Percentiles rank a stretch among this genome's conserved stretches.
These are phyloP conservation scores for Kodamaea leandrae DNA, from an alignment of 805 yeast species.

Conservation along the genomic window DNA sequence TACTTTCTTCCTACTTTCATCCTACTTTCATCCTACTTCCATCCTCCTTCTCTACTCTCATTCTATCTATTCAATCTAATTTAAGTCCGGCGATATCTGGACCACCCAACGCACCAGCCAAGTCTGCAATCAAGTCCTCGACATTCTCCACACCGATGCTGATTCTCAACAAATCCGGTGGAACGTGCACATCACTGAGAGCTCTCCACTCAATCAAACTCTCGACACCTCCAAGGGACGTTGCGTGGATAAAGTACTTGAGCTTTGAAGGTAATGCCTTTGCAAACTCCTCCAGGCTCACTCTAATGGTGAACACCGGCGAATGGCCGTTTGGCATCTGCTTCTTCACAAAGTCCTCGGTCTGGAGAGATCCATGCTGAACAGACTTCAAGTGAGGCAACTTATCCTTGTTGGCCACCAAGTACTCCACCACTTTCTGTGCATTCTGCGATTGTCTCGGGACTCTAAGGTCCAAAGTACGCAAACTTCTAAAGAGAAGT, in stretches of 20 bases:
- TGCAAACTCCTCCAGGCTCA: slow-evolving; percentile 53
- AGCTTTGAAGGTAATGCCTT: slow-evolving; percentile 60
- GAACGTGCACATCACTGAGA: slow-evolving; percentile 55
- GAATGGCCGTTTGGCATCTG: slow-evolving; percentile 59
- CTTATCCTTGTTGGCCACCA: slow-evolving; percentile 47
- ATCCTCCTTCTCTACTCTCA: too few relatives aligned
- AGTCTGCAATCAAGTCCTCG: slow-evolving; percentile 72
- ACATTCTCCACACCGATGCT: slow-evolving; percentile 79
- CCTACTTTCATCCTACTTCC: too few relatives aligned
- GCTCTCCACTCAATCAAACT: slow-evolving; percentile 90
- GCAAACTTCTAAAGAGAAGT: slow-evolving; percentile 71
- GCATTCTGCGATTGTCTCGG: slow-evolving; percentile 64
- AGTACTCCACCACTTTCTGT: slow-evolving; percentile 54
- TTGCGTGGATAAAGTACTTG: slow-evolving; percentile 80
- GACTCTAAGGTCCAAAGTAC: slow-evolving; percentile 77
- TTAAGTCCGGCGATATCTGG: too few relatives aligned
- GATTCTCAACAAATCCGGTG: slow-evolving; percentile 61
- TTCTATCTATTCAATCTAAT: too few relatives aligned
- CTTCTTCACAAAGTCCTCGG: slow-evolving; percentile 58
- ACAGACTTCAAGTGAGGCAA: slow-evolving; percentile 52
- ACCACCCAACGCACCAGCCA: slow-evolving; percentile 4
- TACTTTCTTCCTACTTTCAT: too few relatives aligned
- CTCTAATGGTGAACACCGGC: slow-evolving; percentile 72
- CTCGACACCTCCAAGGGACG: slow-evolving; percentile 91
- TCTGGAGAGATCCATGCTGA: slow-evolving; percentile 75